These are phyloP conservation scores for Globisporangium canariense DNA, from an alignment of 352 stramenopile species.

Conservation along the genomic window DNA sequence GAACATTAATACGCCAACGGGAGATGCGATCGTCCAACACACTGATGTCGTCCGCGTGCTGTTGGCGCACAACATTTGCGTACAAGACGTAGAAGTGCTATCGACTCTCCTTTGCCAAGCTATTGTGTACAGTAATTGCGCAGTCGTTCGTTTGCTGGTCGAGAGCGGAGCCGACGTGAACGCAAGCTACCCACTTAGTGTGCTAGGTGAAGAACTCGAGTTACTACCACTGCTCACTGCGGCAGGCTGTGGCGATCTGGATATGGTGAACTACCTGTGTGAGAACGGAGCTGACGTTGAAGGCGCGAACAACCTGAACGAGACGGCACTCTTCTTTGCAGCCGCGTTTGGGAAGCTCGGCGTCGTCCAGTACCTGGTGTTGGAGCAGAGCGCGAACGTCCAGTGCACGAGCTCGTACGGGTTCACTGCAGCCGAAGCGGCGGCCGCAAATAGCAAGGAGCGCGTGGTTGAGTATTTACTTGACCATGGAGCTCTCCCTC, in stretches of 20 bases:
- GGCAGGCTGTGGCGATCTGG: not conserved
- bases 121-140: not conserved
- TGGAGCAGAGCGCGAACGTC: not conserved
- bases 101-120: not conserved
- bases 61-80: too few relatives aligned
- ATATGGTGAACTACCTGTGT: not conserved
- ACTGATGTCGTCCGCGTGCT: too few relatives aligned
- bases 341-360: not conserved
- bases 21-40: too few relatives aligned
- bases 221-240: not conserved
- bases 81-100: too few relatives aligned
- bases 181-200: too few relatives aligned
- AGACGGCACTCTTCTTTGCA: constrained; percentile 9
- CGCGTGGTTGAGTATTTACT: too few relatives aligned
- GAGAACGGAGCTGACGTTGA: constrained; percentile 2
- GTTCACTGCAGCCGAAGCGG: not conserved
- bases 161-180: not conserved
- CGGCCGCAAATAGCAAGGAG: too few relatives aligned
- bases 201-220: not conserved
- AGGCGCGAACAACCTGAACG: constrained; percentile 1
- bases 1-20: too few relatives aligned
- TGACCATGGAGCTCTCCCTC: too few relatives aligned
- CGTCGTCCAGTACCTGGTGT: not conserved
- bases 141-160: not conserved
- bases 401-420: not conserved